Evolutionary conservation across 208 protist genomes (phyloP), one percentile per base, ranked within the genome.

Genomic region (Naegleria fowleri): DNA sequence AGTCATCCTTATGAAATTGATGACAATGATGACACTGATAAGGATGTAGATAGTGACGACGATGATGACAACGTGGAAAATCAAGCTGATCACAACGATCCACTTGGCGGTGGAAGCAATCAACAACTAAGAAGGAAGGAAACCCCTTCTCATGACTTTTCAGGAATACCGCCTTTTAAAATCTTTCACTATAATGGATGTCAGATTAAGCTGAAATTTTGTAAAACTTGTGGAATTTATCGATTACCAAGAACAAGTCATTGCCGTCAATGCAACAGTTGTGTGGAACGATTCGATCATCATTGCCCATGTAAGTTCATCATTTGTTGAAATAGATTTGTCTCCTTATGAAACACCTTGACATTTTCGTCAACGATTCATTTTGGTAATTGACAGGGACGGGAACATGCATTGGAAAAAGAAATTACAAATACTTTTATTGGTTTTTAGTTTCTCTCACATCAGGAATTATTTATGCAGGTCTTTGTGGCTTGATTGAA

Each of bases 201-300:
- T 55, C 52, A 83, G n/a, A 92, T 92, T 15, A n/a, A 19, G 48
- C 41, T 93, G n/a, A 94, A 94, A 91, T 93, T 58, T 75, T 94
- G 93, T 79, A 19, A 40, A 13, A 93, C 93, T 19, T 94, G 93
- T 90, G 38, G 83, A 39, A 86, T 93, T 25, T 93, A 41, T 52
- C 43, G 93, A 22, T 92, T 90, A 43, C 92, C 90, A n/a, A 79
- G 93, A 67, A 89, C 91, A 22, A 55, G 89, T 48, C 93, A 94
- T 84, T 94, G 93, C 29, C 41, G 58, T 40, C 48, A 90, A 36
- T 94, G 93, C 75, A 92, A 93, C 58, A 92, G 88, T 36, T 94
- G 93, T 90, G 91, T 93, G 19, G 52, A 90, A 29, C 22, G 87
- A 15, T 94, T 94, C 58, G 93, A 94, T 51, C 93, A 94, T 83